phyloP scores from a whole-genome alignment of 2,329 filamentous ascomycete species.

The Pseudogymnoascus sp. region DNA sequence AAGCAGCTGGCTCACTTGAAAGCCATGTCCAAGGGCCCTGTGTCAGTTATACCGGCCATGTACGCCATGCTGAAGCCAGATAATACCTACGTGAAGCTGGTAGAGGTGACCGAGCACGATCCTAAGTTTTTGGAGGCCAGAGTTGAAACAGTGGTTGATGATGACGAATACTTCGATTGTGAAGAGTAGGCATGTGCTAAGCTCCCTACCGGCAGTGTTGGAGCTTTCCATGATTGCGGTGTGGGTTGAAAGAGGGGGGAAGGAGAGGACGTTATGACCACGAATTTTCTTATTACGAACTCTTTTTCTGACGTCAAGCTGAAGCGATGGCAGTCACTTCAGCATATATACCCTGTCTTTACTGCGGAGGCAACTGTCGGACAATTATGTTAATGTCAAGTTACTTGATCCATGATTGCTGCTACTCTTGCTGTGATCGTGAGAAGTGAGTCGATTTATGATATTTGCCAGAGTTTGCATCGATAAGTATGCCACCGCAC shows the following conservation, averaged over 20 bases:
- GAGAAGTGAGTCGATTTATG: background rate
- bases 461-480: background rate
- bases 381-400: background rate
- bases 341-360: slow-evolving; percentile 7
- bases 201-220: background rate
- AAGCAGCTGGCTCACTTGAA: slow-evolving; percentile 25
- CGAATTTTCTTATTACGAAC: background rate
- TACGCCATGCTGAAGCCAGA: slow-evolving; percentile 20
- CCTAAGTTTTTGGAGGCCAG: background rate
- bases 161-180: slow-evolving; percentile 4
- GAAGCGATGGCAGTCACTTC: background rate
- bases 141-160: background rate
- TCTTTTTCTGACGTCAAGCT: background rate
- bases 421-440: background rate
- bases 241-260: background rate
- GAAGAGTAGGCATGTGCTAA: background rate
- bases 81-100: slow-evolving; percentile 14
- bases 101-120: background rate
- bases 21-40: slow-evolving; percentile 9
- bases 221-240: background rate
- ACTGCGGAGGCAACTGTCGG: background rate
- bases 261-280: background rate
- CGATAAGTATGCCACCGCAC: background rate
- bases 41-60: slow-evolving; percentile 16
- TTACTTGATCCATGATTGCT: background rate